Base-by-base conservation (phyloP, 805 yeast genomes). In the Candida michaelii region DNA sequence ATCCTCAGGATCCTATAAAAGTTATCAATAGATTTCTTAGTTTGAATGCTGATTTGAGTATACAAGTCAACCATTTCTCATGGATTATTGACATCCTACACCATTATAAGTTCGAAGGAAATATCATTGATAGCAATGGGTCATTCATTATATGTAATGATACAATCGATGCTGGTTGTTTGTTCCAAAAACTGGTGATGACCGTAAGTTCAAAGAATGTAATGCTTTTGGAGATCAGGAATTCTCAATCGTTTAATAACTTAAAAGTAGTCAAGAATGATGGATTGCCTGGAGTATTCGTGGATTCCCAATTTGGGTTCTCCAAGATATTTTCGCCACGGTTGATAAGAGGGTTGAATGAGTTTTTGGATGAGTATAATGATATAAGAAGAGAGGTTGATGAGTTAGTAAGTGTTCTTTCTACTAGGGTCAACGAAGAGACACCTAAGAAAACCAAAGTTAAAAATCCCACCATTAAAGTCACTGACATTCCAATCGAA, bases 271-370 rank as follows among this genome's bases (percentile, higher is more conserved):
- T 42, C 5, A n/a, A 36, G 16, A 33, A 33, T 17, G 36, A 30
- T 8, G 25, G 29, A 2, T n/a, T n/a, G 2, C 50, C 48, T 6
- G 35, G 58, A 17, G 39, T 60, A 2, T 34, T 46, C 2, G 40
- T 54, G 0, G 48, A 51, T 4, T 38, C 54, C 5, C 50, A 51
- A 10, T 40, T 62, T n/a, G 70, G 69, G 2, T 65, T 56, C 42
- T 50, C 68, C 15, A 65, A 66, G 38, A 39, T 63, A 8, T 54
- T 52, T 19, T 35, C 53, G 3, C 66, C 67, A 3, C 59, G 50
- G 51, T 31, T 62, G 2, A 27, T 56, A 3, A 43, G 42, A 13
- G 45, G 64, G 0, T 13, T 56, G 10, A 56, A 57, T 13, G 43
- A 49, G 6, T 17, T 49, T 6, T 21, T 47, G 13, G 44, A 35